Percentiles rank a stretch among this genome's conserved stretches.
Conservation (phyloP, 2,329 filamentous ascomycete species). For the Cryoendolithus antarcticus region DNA sequence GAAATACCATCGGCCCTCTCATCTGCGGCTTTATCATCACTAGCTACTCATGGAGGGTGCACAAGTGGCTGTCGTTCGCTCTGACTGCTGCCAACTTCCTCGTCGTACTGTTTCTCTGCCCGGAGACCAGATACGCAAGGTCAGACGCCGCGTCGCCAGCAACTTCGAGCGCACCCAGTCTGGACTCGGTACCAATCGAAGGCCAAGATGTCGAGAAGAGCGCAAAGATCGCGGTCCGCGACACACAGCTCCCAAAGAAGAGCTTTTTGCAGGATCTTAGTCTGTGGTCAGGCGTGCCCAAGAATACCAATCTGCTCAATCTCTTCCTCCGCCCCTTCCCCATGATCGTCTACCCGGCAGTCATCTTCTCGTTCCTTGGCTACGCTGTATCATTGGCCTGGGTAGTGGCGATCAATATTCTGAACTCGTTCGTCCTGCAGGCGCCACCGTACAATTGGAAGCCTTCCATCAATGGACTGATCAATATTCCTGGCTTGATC, state of each 20-base stretch:
- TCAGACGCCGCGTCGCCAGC: conserved; percentile 4
- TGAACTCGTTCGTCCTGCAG: conserved; percentile 28
- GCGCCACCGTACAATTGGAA: conserved; percentile 27
- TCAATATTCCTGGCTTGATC: conserved; percentile 29
- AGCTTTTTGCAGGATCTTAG: conserved; percentile 23
- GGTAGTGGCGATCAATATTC: conserved; percentile 28
- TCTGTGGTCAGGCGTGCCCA: conserved; percentile 22
- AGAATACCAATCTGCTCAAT: conserved; percentile 21
- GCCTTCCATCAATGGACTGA: conserved; percentile 26
- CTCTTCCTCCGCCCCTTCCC: conserved; percentile 27
- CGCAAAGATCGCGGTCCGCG: conserved; percentile 1
- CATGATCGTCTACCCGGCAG: conserved; percentile 26
- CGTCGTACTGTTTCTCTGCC: conserved; percentile 24
- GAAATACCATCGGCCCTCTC: conserved; percentile 28
- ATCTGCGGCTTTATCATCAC: conserved; percentile 30
- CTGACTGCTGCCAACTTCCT: conserved; percentile 23
- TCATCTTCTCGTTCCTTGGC: conserved; percentile 26
- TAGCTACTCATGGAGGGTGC: conserved; percentile 28
- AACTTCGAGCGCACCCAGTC: neutral
- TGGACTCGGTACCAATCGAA: conserved; percentile 1
- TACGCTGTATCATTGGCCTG: conserved; percentile 27
- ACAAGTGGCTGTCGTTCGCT: conserved; percentile 28
- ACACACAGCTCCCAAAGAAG: conserved; percentile 17
- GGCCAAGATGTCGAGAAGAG: conserved; percentile 5
- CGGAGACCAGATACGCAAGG: conserved; percentile 27